These are phyloP conservation scores for Pulveroboletus sp. DNA, from an alignment of 768 basidiomycete genomes.

Conservation along the genomic window DNA sequence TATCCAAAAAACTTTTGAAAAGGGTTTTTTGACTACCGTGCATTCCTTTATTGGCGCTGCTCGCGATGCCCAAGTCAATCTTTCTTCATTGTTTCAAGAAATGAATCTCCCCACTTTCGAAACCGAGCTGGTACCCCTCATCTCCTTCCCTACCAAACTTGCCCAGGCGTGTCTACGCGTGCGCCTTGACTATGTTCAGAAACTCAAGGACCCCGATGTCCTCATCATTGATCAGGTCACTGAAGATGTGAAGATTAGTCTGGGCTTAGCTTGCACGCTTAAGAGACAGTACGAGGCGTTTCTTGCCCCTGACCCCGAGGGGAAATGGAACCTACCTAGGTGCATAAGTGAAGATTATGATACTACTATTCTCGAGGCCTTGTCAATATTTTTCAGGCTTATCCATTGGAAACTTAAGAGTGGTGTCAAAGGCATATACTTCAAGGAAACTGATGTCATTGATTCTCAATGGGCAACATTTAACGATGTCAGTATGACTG, in stretches of 20 bases:
- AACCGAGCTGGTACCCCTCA: slow-evolving; percentile 81
- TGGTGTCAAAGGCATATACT: slow-evolving; percentile 85
- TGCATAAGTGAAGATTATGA: slow-evolving; percentile 93
- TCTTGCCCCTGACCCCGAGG: slow-evolving; percentile 76
- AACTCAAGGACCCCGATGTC: slow-evolving; percentile 81
- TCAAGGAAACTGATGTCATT: slow-evolving; percentile 97
- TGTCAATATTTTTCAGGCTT: slow-evolving; percentile 87
- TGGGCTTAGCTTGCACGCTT: slow-evolving; percentile 90
- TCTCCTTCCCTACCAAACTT: slow-evolving; percentile 94
- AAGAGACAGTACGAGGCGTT: slow-evolving; percentile 95
- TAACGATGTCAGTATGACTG: slow-evolving; percentile 85
- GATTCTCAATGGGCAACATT: slow-evolving; percentile 96
- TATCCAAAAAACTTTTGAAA: slow-evolving; percentile 93
- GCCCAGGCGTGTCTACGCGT: slow-evolving; percentile 88
- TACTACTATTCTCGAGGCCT: slow-evolving; percentile 76
- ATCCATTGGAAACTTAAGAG: slow-evolving; percentile 96
- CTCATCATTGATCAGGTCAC: slow-evolving; percentile 93
- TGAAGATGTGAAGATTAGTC: slow-evolving; percentile 86
- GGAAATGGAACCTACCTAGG: slow-evolving; percentile 83
- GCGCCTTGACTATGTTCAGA: slow-evolving; percentile 83
- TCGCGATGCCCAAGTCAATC: slow-evolving; percentile 80
- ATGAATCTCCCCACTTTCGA: slow-evolving; percentile 93
- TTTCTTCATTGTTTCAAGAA: slow-evolving; percentile 67
- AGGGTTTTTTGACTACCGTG: slow-evolving; percentile 81
- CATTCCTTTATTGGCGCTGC: slow-evolving; percentile 81